phyloP scores from a whole-genome alignment of 2,329 filamentous ascomycete species.

The Pyricularia grisea region DNA sequence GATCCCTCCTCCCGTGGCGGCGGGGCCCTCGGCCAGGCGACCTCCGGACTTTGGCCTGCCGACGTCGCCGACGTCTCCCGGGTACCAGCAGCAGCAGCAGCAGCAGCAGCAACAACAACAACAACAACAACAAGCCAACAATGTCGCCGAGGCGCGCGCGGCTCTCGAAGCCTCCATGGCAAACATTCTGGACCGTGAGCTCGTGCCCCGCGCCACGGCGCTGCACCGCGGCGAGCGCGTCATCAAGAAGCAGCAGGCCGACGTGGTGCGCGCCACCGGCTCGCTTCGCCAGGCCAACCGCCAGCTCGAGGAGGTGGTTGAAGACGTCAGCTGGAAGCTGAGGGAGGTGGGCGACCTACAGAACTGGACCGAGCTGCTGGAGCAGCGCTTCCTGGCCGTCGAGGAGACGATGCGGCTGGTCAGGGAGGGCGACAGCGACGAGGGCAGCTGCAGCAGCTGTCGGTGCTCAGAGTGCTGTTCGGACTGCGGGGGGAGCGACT shows the following conservation, averaged over 20 bases:
- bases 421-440: conserved; percentile 16
- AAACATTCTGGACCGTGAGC: conserved; percentile 59
- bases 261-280: conserved; percentile 50
- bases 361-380: conserved; percentile 80
- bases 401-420: conserved; percentile 56
- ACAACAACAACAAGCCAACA: neutral
- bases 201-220: conserved; percentile 57
- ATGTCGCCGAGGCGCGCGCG: conserved; percentile 42
- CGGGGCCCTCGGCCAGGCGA: neutral
- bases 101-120: too few relatives aligned
- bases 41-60: neutral
- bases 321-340: conserved; percentile 51
- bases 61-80: conserved; percentile 2
- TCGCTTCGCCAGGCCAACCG: conserved; percentile 55
- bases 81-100: too few relatives aligned
- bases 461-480: conserved; percentile 15
- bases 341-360: conserved; percentile 77
- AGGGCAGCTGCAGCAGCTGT: conserved; percentile 16
- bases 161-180: conserved; percentile 56
- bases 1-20: neutral
- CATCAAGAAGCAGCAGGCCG: conserved; percentile 58
- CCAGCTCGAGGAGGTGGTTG: conserved; percentile 54
- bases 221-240: conserved; percentile 60
- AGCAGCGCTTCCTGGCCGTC: conserved; percentile 54
- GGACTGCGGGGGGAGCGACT: conserved; percentile 11